phyloP scores from a whole-genome alignment of 2,329 filamentous ascomycete species.

The Diaporthe velutina region DNA sequence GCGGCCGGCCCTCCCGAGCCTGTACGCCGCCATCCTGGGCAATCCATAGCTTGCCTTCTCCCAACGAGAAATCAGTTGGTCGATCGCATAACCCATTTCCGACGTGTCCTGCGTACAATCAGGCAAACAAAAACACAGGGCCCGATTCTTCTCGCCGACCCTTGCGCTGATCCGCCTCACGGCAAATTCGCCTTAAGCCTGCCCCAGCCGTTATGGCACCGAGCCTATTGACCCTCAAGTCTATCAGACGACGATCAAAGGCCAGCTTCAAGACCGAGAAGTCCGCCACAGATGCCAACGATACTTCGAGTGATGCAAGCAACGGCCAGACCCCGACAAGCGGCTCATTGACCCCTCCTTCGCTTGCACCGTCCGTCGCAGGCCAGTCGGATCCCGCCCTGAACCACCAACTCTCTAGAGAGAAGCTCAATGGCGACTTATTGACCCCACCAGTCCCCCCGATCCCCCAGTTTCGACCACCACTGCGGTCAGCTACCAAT shows the following conservation, averaged over 20 bases:
- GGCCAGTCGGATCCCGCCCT: slow-evolving; percentile 75
- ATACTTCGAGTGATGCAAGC: slow-evolving; percentile 72
- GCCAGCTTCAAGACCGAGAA: slow-evolving; percentile 78
- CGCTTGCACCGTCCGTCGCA: slow-evolving; percentile 77
- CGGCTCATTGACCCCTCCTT: slow-evolving; percentile 81
- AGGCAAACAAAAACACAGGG: background rate
- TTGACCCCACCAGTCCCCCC: slow-evolving; percentile 47
- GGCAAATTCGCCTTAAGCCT: slow-evolving; percentile 17
- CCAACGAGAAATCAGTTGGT: background rate
- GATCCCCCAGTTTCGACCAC: slow-evolving; percentile 52
- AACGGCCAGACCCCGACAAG: slow-evolving; percentile 73
- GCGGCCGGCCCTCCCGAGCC: background rate
- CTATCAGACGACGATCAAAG: slow-evolving; percentile 81
- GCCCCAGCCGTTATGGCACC: slow-evolving; percentile 62
- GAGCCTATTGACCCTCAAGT: slow-evolving; percentile 77
- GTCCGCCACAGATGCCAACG: slow-evolving; percentile 58
- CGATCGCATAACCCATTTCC: background rate
- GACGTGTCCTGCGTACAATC: background rate
- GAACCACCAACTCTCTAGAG: slow-evolving; percentile 65
- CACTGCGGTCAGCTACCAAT: slow-evolving; percentile 53
- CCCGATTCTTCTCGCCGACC: background rate
- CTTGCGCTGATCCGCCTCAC: background rate
- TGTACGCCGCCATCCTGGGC: background rate
- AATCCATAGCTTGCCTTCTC: background rate
- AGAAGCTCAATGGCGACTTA: slow-evolving; percentile 39